Evolutionary conservation across 225 moss, liverwort and hornwort genomes (phyloP).

Genomic region (Sphagnum tenellum): DNA sequence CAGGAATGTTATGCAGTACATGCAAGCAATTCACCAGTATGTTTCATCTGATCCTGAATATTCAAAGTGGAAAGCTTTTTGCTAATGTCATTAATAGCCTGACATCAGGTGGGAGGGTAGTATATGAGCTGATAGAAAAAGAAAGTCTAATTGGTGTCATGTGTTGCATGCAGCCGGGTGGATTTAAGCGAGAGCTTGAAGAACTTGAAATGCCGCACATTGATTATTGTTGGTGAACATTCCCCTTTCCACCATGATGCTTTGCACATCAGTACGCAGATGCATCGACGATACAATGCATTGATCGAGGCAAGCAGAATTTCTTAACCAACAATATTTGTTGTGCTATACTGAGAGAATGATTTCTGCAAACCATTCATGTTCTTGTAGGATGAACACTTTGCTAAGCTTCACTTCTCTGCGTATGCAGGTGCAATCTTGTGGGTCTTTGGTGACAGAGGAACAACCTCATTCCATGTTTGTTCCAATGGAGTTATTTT

Average conservation of each 20-base stretch:
- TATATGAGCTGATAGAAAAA: too few relatives aligned
- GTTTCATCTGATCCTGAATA: conserved; percentile 2
- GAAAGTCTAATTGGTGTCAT: neutral
- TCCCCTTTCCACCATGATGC: conserved; percentile 40
- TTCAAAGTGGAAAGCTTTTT: too few relatives aligned
- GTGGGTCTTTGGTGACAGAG: conserved; percentile 35
- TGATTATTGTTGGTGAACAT: conserved; percentile 39
- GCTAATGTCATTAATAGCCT: too few relatives aligned
- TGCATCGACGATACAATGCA: conserved; percentile 29
- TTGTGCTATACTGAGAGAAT: too few relatives aligned
- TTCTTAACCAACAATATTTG: neutral
- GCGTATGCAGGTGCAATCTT: conserved; percentile 45
- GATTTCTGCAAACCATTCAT: neutral
- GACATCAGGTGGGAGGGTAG: too few relatives aligned
- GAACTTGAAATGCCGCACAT: conserved; percentile 40
- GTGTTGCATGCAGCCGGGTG: conserved; percentile 12
- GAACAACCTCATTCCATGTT: conserved; percentile 66
- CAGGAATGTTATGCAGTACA: conserved; percentile 44
- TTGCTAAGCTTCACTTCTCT: neutral
- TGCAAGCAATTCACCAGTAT: conserved; percentile 70
- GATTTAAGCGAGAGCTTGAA: conserved; percentile 21
- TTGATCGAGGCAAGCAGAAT: conserved; percentile 30
- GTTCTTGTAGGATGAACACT: neutral
- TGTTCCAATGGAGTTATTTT: conserved; percentile 74
- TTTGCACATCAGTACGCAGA: conserved; percentile 28